A percentile compares a stretch with the other conserved stretches of the same genome.
Conservation (phyloP, 176 grass and related monocot genomes). For the Miscanthus lutarioriparius region DNA sequence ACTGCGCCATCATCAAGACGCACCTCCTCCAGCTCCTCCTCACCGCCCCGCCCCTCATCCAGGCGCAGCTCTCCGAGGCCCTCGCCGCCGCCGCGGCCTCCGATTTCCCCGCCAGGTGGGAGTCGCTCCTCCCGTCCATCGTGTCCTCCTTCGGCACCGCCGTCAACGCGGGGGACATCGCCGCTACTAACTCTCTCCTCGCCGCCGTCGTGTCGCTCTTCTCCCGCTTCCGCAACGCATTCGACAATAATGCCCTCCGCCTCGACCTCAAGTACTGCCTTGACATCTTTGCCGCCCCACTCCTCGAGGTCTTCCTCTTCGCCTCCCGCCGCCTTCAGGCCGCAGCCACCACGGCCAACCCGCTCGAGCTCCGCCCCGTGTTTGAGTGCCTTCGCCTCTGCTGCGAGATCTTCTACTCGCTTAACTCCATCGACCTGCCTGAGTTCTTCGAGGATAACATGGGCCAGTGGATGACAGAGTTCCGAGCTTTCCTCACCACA, state of each 20-base stretch:
- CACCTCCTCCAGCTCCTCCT: constrained; percentile 86
- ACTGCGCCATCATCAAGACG: constrained; percentile 70
- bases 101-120: constrained; percentile 81
- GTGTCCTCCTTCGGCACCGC: constrained; percentile 64
- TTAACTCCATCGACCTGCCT: constrained; percentile 89
- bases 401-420: constrained; percentile 93
- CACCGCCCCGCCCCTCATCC: constrained; percentile 64
- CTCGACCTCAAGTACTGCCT: constrained; percentile 97
- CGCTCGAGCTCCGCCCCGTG: constrained; percentile 55
- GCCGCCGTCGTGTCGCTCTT: constrained; percentile 73
- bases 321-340: constrained; percentile 66
- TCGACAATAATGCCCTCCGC: constrained; percentile 72
- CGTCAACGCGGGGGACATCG: constrained; percentile 46
- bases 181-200: constrained; percentile 70
- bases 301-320: constrained; percentile 82
- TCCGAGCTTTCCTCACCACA: constrained; percentile 76
- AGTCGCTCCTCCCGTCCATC: constrained; percentile 76
- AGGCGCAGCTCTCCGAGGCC: constrained; percentile 75
- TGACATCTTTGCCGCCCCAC: constrained; percentile 67
- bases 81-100: constrained; percentile 64
- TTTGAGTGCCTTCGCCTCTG: constrained; percentile 86
- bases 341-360: constrained; percentile 35
- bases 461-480: constrained; percentile 94
- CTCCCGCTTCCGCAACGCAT: constrained; percentile 83
- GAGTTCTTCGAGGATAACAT: constrained; percentile 99